Evolutionary conservation across 129 eudicot genomes (phyloP).

Genomic region (Tagetes erecta): DNA sequence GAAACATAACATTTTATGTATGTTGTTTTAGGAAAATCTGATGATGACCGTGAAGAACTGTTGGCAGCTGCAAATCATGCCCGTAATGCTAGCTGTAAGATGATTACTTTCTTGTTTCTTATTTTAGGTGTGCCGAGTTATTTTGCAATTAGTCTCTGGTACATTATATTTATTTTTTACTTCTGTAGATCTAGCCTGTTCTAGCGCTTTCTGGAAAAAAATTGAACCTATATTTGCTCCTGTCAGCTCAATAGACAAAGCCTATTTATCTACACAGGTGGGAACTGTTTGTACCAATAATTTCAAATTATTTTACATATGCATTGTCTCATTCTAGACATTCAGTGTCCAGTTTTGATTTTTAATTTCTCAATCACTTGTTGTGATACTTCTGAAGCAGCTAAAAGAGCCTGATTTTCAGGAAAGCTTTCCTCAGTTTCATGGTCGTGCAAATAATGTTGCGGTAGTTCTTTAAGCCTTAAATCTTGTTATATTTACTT

Average conservation of each 20-base stretch:
- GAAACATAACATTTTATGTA: constrained; percentile 11
- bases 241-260: constrained; percentile 52
- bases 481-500: constrained; percentile 20
- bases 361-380: constrained; percentile 19
- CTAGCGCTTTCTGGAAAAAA: constrained; percentile 83
- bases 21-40: constrained; percentile 62
- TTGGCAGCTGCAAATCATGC: constrained; percentile 74
- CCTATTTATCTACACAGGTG: constrained; percentile 70
- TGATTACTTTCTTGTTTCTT: neutral
- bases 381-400: constrained; percentile 46
- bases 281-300: constrained; percentile 23
- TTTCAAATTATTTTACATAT: neutral
- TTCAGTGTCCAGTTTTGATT: neutral
- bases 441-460: constrained; percentile 37
- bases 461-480: constrained; percentile 34
- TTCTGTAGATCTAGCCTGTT: constrained; percentile 67
- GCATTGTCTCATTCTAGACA: constrained; percentile 11
- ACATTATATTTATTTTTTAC: neutral
- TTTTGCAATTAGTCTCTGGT: constrained; percentile 8
- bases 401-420: constrained; percentile 61
- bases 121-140: neutral
- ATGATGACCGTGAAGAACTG: constrained; percentile 87
- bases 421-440: constrained; percentile 41
- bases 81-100: constrained; percentile 66
- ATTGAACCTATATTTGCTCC: constrained; percentile 67